Percentiles rank a stretch among this genome's conserved stretches.
These are phyloP conservation scores for Artomyces pyxidatus DNA, from an alignment of 768 basidiomycete genomes.

Conservation along the genomic window DNA sequence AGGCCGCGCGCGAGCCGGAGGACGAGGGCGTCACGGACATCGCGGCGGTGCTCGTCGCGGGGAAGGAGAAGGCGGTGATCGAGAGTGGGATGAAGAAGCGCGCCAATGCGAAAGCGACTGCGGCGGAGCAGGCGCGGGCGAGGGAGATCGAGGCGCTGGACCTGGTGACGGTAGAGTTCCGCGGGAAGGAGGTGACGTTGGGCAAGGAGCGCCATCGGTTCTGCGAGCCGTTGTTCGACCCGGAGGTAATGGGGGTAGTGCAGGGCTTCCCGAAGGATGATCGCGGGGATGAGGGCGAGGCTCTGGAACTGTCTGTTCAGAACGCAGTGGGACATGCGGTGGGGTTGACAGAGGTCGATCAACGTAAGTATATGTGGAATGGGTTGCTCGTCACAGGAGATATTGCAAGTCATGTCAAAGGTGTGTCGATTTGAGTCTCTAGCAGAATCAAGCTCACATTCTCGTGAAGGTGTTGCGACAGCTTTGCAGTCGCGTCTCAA, in stretches of 20 bases:
- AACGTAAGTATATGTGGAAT: conserved; percentile 67
- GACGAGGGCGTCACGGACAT: conserved; percentile 88
- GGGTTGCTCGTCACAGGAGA: conserved; percentile 79
- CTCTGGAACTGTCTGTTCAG: conserved; percentile 41
- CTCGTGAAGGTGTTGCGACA: conserved; percentile 24
- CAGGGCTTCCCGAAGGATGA: conserved; percentile 8
- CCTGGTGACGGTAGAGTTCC: conserved; percentile 68
- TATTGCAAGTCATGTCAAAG: conserved; percentile 61
- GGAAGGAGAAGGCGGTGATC: conserved; percentile 86
- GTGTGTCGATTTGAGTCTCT: conserved; percentile 27
- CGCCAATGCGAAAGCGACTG: conserved; percentile 60
- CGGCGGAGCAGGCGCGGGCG: conserved; percentile 74
- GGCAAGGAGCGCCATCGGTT: conserved; percentile 87
- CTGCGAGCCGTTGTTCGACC: conserved; percentile 86
- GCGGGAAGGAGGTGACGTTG: conserved; percentile 60
- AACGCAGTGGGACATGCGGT: conserved; percentile 62
- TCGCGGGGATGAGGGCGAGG: conserved; percentile 19
- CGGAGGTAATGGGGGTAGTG: conserved; percentile 38
- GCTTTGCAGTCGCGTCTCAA: conserved; percentile 68
- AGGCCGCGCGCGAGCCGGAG: conserved; percentile 37
- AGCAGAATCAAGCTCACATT: conserved; percentile 5
- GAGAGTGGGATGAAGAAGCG: conserved; percentile 79
- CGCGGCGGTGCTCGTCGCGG: conserved; percentile 82
- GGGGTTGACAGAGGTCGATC: conserved; percentile 49
- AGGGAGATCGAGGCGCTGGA: conserved; percentile 80